Evolutionary conservation across 345 rosid species (phyloP), one percentile per base, ranked within the genome.

Genomic region (Carallia pectinifolia): DNA sequence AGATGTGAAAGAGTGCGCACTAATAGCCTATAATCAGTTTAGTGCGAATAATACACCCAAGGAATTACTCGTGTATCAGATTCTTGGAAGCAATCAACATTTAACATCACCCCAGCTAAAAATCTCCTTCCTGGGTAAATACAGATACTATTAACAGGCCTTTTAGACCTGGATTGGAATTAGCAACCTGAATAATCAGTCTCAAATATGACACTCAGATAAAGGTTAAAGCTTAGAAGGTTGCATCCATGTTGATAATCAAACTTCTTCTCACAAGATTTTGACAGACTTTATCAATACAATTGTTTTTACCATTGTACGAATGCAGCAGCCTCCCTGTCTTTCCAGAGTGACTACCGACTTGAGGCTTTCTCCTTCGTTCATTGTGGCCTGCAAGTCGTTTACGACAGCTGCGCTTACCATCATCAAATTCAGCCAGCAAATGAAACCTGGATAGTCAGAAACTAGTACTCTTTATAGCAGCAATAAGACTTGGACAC

Each of bases 371-470:
- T 67, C 85, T 76, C 64, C 85, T 66, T 7, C 85, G 78, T 53
- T 78, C 80, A 64, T 81, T 81, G 69, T 81, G 85, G 44, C 82
- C 82, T 52, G 85, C 82, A 53, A 81, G 78, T 64, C 85, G 85
- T 68, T 66, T 81, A 55, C 85, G 82, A 71, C 85, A 81, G 69
- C 85, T 81, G 38, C 85, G 85, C 71, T 81, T 81, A 34, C 80
- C 81, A 63, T 78, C 85, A 73, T 81, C 85, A 60, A 81, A 81
- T 76, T 81, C 85, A 36, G 54, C 70, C 60, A 81, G 76, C 76
- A 78, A 65, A 73, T 81, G 85, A 64, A 81, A 81, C 85, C 85
- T 81, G 76, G 8, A 30, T 15, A n/a, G 31, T 61, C 30, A 18
- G 67, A 72, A 64, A 36, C 38, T 52, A 66, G 38, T 60, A 27